Evolutionary conservation across 2,329 filamentous ascomycete genomes (phyloP).

Genomic region (Venturia oleaginea): DNA sequence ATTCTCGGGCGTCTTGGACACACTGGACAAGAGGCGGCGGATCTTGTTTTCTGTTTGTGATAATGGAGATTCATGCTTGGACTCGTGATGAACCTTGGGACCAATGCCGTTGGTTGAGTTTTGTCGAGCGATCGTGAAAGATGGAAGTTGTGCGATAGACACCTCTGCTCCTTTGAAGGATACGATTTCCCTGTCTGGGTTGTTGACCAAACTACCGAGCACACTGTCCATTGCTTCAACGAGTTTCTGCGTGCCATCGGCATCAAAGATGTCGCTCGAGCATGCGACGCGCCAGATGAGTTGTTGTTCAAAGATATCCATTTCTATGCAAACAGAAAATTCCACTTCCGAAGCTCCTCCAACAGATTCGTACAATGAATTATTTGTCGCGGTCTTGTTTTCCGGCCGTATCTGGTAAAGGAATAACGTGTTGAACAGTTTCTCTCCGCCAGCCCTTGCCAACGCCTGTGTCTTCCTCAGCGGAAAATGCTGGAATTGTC

Average conservation of each 20-base stretch:
- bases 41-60: slow-evolving; percentile 29
- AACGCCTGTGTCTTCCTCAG: slow-evolving; percentile 58
- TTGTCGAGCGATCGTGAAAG: slow-evolving; percentile 25
- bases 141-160: slow-evolving; percentile 56
- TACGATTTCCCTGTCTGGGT: slow-evolving; percentile 44
- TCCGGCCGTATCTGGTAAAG: slow-evolving; percentile 52
- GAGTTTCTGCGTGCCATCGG: slow-evolving; percentile 39
- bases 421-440: slow-evolving; percentile 57
- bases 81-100: not conserved
- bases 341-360: slow-evolving; percentile 61
- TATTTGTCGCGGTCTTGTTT: slow-evolving; percentile 15
- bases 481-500: slow-evolving; percentile 68
- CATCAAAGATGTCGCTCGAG: slow-evolving; percentile 46
- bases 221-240: slow-evolving; percentile 51
- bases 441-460: slow-evolving; percentile 33
- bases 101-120: not conserved
- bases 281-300: slow-evolving; percentile 67
- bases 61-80: slow-evolving; percentile 5
- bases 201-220: slow-evolving; percentile 46
- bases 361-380: slow-evolving; percentile 51
- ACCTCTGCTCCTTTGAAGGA: slow-evolving; percentile 42
- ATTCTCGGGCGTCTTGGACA: slow-evolving; percentile 51
- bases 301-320: slow-evolving; percentile 50
- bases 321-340: slow-evolving; percentile 73
- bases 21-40: slow-evolving; percentile 37